Conservation (phyloP, 257 asterid species). For the Solanum appendiculatum region DNA sequence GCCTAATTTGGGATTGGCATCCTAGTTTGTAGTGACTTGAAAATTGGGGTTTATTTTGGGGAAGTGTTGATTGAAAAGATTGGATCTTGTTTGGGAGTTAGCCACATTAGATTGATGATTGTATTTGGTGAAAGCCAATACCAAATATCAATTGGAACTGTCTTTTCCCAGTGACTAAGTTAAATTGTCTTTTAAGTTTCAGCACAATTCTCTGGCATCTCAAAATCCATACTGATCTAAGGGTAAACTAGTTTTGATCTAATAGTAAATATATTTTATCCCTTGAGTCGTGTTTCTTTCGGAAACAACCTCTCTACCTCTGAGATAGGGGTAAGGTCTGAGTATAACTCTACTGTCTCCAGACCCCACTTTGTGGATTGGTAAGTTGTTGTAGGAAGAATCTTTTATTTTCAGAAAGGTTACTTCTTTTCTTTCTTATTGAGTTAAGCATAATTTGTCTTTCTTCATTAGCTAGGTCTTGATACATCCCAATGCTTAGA, state of each 20-base stretch:
- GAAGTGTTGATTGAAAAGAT: constrained; percentile 6
- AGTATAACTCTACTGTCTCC: not conserved
- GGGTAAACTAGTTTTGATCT: not conserved
- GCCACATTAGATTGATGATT: not conserved
- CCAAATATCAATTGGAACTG: not conserved
- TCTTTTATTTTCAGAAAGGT: not conserved
- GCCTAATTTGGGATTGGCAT: not conserved
- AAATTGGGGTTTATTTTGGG: constrained; percentile 25
- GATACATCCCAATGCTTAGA: not conserved
- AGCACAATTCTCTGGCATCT: not conserved
- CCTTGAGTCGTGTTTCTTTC: not conserved
- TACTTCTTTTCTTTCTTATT: not conserved
- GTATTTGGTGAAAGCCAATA: not conserved
- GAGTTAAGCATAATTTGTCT: not conserved
- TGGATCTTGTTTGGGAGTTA: not conserved
- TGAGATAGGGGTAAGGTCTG: not conserved
- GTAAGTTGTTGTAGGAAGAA: not conserved
- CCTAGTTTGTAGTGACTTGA: constrained; percentile 1
- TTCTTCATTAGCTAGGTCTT: not conserved
- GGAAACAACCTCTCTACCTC: not conserved
- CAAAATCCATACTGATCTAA: not conserved
- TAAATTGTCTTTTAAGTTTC: not conserved
- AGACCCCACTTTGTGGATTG: not conserved
- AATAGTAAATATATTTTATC: not conserved
- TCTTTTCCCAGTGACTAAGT: not conserved